A percentile compares a stretch with the other conserved stretches of the same genome.
phyloP scores from a whole-genome alignment of 176 grass and related monocot species.

The Eragrostis curvula region DNA sequence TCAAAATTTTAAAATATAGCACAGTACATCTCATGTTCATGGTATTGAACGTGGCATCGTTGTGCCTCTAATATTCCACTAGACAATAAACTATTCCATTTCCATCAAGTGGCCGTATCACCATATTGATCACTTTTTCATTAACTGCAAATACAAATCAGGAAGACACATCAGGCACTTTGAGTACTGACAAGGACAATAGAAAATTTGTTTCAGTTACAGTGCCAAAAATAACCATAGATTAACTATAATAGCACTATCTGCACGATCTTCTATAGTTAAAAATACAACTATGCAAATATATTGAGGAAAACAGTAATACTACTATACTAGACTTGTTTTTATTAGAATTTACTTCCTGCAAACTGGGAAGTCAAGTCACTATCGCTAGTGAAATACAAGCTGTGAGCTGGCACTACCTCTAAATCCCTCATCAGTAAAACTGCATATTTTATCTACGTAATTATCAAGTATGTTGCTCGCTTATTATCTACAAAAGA shows the following conservation, averaged over 20 bases:
- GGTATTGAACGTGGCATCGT: background rate
- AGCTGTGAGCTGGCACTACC: background rate
- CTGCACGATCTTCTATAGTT: background rate
- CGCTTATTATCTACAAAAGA: too few relatives aligned
- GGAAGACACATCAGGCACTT: background rate
- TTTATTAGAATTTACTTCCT: background rate
- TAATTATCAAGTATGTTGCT: background rate
- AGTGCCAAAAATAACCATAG: background rate
- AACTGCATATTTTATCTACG: background rate
- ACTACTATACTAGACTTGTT: background rate
- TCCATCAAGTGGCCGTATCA: background rate
- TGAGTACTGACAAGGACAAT: background rate
- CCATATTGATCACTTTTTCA: background rate
- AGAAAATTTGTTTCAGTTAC: background rate
- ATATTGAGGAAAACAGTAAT: background rate
- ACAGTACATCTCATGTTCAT: slow-evolving; percentile 13
- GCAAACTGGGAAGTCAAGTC: too few relatives aligned
- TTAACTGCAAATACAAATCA: background rate
- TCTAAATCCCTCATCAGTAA: background rate
- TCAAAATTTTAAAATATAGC: slow-evolving; percentile 9
- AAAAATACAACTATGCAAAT: background rate
- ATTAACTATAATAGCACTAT: background rate
- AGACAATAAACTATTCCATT: background rate
- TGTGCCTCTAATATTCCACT: background rate
- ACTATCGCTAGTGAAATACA: background rate